Percentiles rank a stretch among this genome's conserved stretches.
Conservation (phyloP, 2,329 filamentous ascomycete genomes). For the Ascochyta clinopodiicola region DNA sequence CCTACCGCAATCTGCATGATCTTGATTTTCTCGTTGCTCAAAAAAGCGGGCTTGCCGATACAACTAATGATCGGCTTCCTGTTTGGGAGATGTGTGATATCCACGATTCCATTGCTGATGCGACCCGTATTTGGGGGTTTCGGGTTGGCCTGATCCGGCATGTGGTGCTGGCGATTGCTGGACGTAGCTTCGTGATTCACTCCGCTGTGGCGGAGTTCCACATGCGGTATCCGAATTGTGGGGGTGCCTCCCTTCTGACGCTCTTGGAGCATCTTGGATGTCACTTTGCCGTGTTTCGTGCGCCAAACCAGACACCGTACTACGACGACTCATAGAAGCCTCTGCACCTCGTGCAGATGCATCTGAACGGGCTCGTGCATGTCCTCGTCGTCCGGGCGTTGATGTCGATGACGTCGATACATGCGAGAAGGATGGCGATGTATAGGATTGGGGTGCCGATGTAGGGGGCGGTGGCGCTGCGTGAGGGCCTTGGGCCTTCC, state of each 20-base stretch:
- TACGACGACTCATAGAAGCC: conserved; percentile 41
- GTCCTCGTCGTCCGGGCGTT: conserved; percentile 64
- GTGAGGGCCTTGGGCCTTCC: conserved; percentile 71
- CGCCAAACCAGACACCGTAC: conserved; percentile 41
- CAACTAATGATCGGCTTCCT: conserved; percentile 45
- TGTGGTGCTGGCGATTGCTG: conserved; percentile 35
- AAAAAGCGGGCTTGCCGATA: conserved; percentile 19
- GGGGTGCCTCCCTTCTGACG: conserved; percentile 29
- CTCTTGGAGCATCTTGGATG: conserved; percentile 32
- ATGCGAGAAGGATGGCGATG: conserved; percentile 60
- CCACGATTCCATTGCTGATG: conserved; percentile 43
- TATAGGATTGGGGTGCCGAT: conserved; percentile 56
- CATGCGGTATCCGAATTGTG: conserved; percentile 30
- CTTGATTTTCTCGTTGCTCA: conserved; percentile 5
- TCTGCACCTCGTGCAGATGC: conserved; percentile 55
- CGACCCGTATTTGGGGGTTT: conserved; percentile 41
- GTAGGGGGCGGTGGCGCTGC: conserved; percentile 59
- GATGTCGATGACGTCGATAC: conserved; percentile 63
- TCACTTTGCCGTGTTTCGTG: conserved; percentile 40
- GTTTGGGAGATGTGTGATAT: conserved; percentile 45
- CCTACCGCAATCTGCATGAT: conserved; percentile 14
- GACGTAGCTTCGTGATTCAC: conserved; percentile 25
- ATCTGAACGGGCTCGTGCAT: conserved; percentile 71
- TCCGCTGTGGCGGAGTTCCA: conserved; percentile 30
- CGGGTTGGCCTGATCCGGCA: conserved; percentile 40